Percentiles rank a stretch among this genome's conserved stretches.
phyloP scores from a whole-genome alignment of 2,329 filamentous ascomycete species.

The Penicillium sp. region DNA sequence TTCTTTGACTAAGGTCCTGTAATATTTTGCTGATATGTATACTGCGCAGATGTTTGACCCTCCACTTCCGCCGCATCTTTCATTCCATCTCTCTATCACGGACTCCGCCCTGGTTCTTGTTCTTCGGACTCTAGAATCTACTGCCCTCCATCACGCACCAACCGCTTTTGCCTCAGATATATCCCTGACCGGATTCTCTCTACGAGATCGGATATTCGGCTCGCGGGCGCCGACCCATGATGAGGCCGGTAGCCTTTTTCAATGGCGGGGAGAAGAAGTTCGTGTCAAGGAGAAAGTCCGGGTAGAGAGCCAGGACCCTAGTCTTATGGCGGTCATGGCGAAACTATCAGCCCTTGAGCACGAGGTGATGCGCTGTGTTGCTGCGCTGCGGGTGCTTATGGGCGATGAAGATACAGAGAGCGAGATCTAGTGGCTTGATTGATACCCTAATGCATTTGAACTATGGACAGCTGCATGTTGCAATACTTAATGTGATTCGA shows the following conservation, averaged over 20 bases:
- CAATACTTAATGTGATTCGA: not conserved
- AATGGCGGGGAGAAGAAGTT: slow-evolving; percentile 62
- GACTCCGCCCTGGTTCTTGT: slow-evolving; percentile 63
- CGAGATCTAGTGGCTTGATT: slow-evolving; percentile 16
- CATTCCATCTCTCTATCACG: slow-evolving; percentile 60
- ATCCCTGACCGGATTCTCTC: slow-evolving; percentile 48
- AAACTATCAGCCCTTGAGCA: slow-evolving; percentile 73
- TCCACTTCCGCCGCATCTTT: slow-evolving; percentile 57
- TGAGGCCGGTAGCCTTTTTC: slow-evolving; percentile 70
- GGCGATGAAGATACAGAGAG: slow-evolving; percentile 48
- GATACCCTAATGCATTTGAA: slow-evolving; percentile 2
- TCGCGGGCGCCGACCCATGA: slow-evolving; percentile 57
- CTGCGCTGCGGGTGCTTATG: slow-evolving; percentile 70
- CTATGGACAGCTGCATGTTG: not conserved
- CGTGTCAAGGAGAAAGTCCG: slow-evolving; percentile 81
- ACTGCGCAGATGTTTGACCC: slow-evolving; percentile 49
- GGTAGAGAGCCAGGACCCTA: slow-evolving; percentile 82
- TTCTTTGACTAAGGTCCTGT: slow-evolving; percentile 1
- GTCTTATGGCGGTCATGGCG: slow-evolving; percentile 68
- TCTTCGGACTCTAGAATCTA: slow-evolving; percentile 61
- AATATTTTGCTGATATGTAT: slow-evolving; percentile 2
- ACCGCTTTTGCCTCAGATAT: slow-evolving; percentile 64
- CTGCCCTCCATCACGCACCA: slow-evolving; percentile 47
- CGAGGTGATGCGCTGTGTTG: slow-evolving; percentile 59
- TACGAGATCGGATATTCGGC: slow-evolving; percentile 49